phyloP scores from a whole-genome alignment of 495 filamentous ascomycete genomes.

The Penicillium steckii region DNA sequence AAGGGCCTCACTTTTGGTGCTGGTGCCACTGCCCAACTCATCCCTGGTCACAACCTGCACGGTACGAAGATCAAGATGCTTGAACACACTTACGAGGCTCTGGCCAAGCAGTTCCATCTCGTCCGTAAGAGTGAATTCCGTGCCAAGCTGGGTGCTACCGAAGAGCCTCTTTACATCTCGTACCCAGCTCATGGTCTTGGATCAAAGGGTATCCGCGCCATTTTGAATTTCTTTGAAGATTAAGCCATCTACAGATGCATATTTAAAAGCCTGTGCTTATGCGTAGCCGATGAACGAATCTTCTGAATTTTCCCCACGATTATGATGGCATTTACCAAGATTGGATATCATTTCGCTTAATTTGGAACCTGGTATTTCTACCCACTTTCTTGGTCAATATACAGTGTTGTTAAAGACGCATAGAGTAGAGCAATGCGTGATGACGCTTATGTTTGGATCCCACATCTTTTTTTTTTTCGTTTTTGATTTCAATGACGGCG shows the following conservation, averaged over 20 bases:
- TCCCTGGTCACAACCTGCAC: conserved; percentile 71
- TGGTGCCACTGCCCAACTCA: conserved; percentile 65
- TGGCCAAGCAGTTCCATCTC: conserved; percentile 74
- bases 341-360: background rate
- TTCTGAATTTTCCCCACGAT: no score
- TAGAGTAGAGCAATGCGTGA: conserved; percentile 7
- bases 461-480: background rate
- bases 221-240: conserved; percentile 84
- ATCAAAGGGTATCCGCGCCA: conserved; percentile 68
- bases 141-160: conserved; percentile 75
- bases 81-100: conserved; percentile 70
- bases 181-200: conserved; percentile 80
- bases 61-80: conserved; percentile 72
- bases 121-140: conserved; percentile 83
- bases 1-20: conserved; percentile 76
- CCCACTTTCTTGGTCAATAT: background rate
- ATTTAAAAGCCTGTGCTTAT: background rate
- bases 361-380: background rate
- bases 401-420: background rate
- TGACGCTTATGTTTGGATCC: background rate
- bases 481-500: conserved; percentile 1
- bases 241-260: conserved; percentile 18
- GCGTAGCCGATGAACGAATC: background rate
- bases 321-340: no score
- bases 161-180: conserved; percentile 77